Evolutionary conservation across 371 early-diverging fungal genomes (phyloP), one percentile per base, ranked within the genome.

Genomic region (Massospora cicadina): DNA sequence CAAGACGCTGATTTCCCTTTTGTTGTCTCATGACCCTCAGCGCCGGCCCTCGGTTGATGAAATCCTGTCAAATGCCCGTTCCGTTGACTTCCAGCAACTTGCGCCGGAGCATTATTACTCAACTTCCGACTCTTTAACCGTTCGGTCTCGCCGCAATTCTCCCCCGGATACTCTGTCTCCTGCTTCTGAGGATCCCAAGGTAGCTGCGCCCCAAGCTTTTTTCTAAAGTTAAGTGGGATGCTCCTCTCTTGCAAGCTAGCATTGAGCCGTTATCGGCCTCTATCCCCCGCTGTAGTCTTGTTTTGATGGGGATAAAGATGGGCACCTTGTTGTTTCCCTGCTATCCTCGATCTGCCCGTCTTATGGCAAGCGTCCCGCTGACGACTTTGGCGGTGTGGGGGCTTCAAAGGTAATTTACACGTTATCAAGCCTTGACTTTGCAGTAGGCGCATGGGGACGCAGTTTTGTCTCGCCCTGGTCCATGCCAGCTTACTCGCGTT

Each of bases 11-110:
- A 69, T 69, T 58, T 53, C n/a, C 30, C 24, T 32, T 28, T 64
- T 69, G 25, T 24, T 69, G 17, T 66, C 69, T n/a, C 21, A 12
- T n/a, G 63, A 69, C 55, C 63, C 66, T 17, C 56, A 57, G 28
- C 55, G 13, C 33, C 30, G 69, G 0, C 69, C 69, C 12, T 66
- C 66, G 28, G 55, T 63, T 63, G 64, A 69, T 43, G 66, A 69
- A 2, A 69, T 69, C 32, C 58, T 69, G 28, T 43, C 43, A 10
- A 31, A 65, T 25, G 62, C 67, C 28, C 26, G 33, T 55, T 53
- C 10, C 25, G 53, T 66, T 63, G 13, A 54, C 0, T 56, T 27
- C 12, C 13, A 13, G n/a, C n/a, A 65, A 27, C 43, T 59, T 0
- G 33, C 59, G 0, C 53, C 53, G 10, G 66, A 55, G 10, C 30